Conservation (phyloP, 495 filamentous ascomycete genomes). For the Aspergillus bertholletiae region DNA sequence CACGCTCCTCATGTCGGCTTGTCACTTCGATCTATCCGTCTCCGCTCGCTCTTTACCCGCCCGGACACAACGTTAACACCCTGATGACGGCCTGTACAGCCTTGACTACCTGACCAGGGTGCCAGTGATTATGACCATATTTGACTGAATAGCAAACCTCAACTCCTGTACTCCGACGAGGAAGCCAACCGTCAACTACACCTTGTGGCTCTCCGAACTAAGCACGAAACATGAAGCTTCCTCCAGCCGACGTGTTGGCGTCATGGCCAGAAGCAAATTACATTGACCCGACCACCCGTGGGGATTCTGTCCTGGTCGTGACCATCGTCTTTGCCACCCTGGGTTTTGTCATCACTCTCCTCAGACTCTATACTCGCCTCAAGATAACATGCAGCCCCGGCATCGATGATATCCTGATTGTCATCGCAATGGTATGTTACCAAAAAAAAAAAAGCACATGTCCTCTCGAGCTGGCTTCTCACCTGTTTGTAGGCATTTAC, state of each 20-base stretch:
- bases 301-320: slow-evolving; percentile 39
- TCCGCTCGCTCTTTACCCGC: not conserved
- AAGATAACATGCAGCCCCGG: slow-evolving; percentile 44
- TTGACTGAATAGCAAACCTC: not conserved
- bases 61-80: not conserved
- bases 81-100: slow-evolving; percentile 7
- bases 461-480: too few relatives aligned
- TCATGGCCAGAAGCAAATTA: slow-evolving; percentile 57
- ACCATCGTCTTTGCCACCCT: slow-evolving; percentile 36
- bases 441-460: not conserved
- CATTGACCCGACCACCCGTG: slow-evolving; percentile 48
- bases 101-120: slow-evolving; percentile 1
- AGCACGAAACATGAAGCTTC: slow-evolving; percentile 32
- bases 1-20: slow-evolving; percentile 3
- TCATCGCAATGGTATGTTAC: slow-evolving; percentile 30
- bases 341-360: slow-evolving; percentile 35
- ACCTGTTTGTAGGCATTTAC: slow-evolving; percentile 14
- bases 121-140: slow-evolving; percentile 7
- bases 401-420: slow-evolving; percentile 46
- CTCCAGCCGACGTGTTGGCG: slow-evolving; percentile 38
- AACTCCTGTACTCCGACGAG: not conserved
- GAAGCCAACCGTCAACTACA: not conserved
- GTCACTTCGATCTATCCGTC: not conserved
- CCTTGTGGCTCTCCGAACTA: not conserved
- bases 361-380: slow-evolving; percentile 49